Base-by-base conservation (phyloP, 2,329 filamentous ascomycete species). In the Talaromyces pinophilus region DNA sequence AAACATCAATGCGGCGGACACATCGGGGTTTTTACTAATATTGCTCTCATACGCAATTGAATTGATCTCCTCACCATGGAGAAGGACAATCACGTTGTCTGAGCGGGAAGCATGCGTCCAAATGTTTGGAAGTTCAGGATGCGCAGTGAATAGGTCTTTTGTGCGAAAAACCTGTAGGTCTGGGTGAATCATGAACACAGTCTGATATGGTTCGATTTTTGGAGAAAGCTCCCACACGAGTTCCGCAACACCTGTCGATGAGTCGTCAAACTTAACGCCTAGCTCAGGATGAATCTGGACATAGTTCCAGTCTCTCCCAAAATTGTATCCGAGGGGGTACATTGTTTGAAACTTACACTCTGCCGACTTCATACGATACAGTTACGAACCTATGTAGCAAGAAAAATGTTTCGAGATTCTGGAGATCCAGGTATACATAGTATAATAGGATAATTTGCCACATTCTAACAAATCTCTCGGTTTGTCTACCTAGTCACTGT, bases 231-330 rank as follows among this genome's bases (percentile, higher is more conserved):
- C 50, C 38, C 35, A 63, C n/a, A 63, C 38, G 28, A 63, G 50
- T 35, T 63, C 62, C 19, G 28, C 22, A 13, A 63, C 50, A 13
- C 40, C 62, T 17, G 19, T 7, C n/a, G n/a, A 13, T 15, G 40
- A 25, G 8, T 35, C 33, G 5, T 63, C 62, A 25, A 63, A 63
- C 5, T 30, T 57, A 13, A 50, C 62, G 3, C 50, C 50, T n/a
- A 63, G 19, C 11, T 48, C 30, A 55, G 50, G 62, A 46, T 63
- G 48, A 28, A 63, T 55, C 19, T 63, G 62, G 8, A 63, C 35
- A 44, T 55, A 63, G 5, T 57, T 55, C 62, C 62, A 63, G 30
- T 63, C 62, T 63, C 22, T 57, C 25, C 30, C 50, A 57, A 55
- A 63, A 13, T 57, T 42, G 28, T 63, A 63, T 1, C 13, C 62